Conservation (phyloP, 306 rosid genomes). For the Quercus mongolica region DNA sequence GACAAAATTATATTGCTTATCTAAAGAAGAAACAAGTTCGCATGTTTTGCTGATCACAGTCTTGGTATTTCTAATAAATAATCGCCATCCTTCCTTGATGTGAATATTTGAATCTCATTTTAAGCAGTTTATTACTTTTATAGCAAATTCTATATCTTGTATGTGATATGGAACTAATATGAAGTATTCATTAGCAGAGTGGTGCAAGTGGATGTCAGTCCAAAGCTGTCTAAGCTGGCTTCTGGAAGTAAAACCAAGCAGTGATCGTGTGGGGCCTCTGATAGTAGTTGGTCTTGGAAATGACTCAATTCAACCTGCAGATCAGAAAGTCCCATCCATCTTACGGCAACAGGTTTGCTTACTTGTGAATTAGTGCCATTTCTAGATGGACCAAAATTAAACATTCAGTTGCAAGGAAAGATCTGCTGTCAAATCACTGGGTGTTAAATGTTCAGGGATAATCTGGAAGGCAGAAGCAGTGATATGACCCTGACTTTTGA, state of each 20-base stretch:
- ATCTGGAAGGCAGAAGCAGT: not conserved
- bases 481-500: conserved; percentile 3
- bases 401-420: not conserved
- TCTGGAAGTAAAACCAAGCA: conserved; percentile 51
- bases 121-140: not conserved
- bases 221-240: conserved; percentile 65
- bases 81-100: not conserved
- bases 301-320: conserved; percentile 36
- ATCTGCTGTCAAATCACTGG: not conserved
- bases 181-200: conserved; percentile 34
- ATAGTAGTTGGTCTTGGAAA: conserved; percentile 53
- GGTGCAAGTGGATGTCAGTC: conserved; percentile 62
- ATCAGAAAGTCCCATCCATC: conserved; percentile 39
- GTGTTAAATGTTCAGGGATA: conserved; percentile 8
- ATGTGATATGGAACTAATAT: not conserved
- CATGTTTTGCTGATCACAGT: not conserved
- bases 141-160: not conserved
- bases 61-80: not conserved
- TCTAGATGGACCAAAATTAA: not conserved
- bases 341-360: conserved; percentile 54
- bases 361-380: conserved; percentile 16
- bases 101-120: not conserved
- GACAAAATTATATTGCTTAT: not conserved
- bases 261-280: conserved; percentile 65
- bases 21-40: not conserved